Percentiles rank a stretch among this genome's conserved stretches.
Evolutionary conservation across 2,329 filamentous ascomycete genomes (phyloP).

Genomic region (Trichoderma citrinoviride): DNA sequence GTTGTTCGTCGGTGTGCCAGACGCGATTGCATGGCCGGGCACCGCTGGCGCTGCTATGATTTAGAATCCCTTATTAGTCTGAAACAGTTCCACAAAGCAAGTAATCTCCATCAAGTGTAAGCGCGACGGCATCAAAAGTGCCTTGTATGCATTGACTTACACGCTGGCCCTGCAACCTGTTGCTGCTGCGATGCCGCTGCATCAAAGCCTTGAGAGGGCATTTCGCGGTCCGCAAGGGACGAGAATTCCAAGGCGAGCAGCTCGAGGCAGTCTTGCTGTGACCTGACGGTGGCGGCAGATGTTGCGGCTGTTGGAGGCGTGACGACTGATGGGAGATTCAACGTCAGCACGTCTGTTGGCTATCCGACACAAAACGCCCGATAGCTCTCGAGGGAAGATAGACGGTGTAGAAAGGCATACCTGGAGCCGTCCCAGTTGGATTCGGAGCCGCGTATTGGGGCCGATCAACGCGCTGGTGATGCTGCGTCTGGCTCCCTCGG

Average conservation of each 20-base stretch:
- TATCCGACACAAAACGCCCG: no score
- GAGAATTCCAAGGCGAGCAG: slow-evolving; percentile 29
- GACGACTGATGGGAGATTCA: not conserved
- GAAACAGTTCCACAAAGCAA: not conserved
- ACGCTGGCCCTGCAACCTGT: not conserved
- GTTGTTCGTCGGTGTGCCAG: slow-evolving; percentile 30
- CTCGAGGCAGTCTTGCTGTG: slow-evolving; percentile 30
- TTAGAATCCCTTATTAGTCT: not conserved
- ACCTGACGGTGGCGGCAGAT: slow-evolving; percentile 23
- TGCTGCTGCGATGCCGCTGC: not conserved
- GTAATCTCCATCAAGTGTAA: no score
- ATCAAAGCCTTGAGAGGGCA: not conserved
- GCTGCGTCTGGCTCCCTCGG: not conserved
- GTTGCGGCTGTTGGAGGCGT: not conserved
- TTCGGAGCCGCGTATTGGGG: not conserved
- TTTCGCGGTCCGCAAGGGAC: slow-evolving; percentile 31
- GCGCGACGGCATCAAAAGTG: not conserved
- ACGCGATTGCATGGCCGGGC: not conserved
- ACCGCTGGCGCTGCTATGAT: not conserved
- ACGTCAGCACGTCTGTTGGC: no score
- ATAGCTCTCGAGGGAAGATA: no score
- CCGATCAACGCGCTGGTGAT: not conserved
- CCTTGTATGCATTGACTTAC: not conserved
- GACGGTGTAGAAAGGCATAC: not conserved
- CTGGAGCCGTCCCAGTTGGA: not conserved